Conservation (phyloP, 1,139 yeast species). For the Blastobotrys apis region DNA sequence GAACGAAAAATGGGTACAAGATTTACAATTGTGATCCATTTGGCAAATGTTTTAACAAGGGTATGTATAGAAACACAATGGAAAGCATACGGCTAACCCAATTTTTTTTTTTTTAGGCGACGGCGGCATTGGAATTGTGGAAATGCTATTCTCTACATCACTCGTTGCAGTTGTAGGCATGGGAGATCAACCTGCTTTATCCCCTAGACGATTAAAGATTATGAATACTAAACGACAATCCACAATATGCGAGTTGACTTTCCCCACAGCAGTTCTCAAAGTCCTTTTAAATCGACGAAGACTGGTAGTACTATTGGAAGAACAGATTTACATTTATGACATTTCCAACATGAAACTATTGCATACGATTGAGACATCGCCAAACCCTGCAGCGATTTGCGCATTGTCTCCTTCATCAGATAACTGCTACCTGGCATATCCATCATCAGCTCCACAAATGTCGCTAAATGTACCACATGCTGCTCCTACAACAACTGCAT, state of each 20-base stretch:
- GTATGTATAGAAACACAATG: conserved; percentile 28
- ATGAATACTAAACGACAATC: conserved; percentile 70
- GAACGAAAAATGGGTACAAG: conserved; percentile 70
- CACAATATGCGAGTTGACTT: conserved; percentile 80
- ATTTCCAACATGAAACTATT: conserved; percentile 80
- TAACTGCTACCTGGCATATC: conserved; percentile 73
- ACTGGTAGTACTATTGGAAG: conserved; percentile 71
- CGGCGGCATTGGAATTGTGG: conserved; percentile 55
- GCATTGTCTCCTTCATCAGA: conserved; percentile 65
- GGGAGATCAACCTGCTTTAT: conserved; percentile 74
- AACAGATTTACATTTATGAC: conserved; percentile 86
- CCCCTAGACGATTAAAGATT: conserved; percentile 77
- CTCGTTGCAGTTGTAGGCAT: conserved; percentile 81
- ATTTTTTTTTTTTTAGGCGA: conserved; percentile 23
- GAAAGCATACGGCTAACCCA: not conserved
- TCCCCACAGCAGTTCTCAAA: conserved; percentile 75
- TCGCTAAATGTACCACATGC: conserved; percentile 28
- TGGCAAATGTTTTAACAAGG: conserved; percentile 66
- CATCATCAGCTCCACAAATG: conserved; percentile 58
- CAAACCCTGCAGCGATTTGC: conserved; percentile 52
- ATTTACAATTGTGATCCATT: conserved; percentile 89
- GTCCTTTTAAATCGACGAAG: conserved; percentile 74
- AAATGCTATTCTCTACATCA: conserved; percentile 89
- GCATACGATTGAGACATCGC: conserved; percentile 81
- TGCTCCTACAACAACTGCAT: conserved; percentile 22